Evolutionary conservation across 2,329 filamentous ascomycete genomes (phyloP), one percentile per base, ranked within the genome.

Genomic region (Sporothrix sp.): DNA sequence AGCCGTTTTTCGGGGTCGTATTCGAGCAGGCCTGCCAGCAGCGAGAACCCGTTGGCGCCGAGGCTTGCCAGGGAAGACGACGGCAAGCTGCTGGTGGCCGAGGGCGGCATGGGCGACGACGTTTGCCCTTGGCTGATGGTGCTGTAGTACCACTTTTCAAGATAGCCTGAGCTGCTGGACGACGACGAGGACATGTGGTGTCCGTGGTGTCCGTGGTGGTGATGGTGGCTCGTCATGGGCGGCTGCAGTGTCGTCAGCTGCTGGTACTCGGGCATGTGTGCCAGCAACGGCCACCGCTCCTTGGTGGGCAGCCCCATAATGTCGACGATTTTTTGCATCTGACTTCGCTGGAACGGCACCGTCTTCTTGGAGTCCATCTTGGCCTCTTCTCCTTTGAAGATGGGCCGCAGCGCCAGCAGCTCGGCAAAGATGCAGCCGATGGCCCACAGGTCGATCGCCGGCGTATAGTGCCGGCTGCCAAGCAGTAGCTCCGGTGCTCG

Each of bases 351-450:
- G 60, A 98, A 98, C 0, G 93, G 93, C 0, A 97, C 90, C 0
- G 87, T 93, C 70, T 97, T 97, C 68, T 98, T 98, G 60, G 80
- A 87, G 66, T 98, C 93, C 85, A 97, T 96, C 69, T 98, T 98
- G 14, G 93, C 93, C 67, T 98, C 93, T 63, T 98, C 93, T 0
- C 93, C 93, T 64, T 98, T 98, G 67, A 98, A 98, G 50, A 98
- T 97, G 0, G 93, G 93, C 1, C 91, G 78, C 3, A 98, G 71
- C 1, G 87, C 90, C 0, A 98, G 71, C 3, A 98, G 73, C 65
- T 98, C 93, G 2, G 93, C 93, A 62, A 98, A 97, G 61, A 98
- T 98, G 66, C 93, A 98, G 1, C 93, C 93, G 1, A 98, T 82
- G 3, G 93, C 93, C 93, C 93, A 98, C 66, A 97, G 82, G 65